Conservation (phyloP, 225 moss, liverwort and hornwort genomes). For the Pleurozium schreberi region DNA sequence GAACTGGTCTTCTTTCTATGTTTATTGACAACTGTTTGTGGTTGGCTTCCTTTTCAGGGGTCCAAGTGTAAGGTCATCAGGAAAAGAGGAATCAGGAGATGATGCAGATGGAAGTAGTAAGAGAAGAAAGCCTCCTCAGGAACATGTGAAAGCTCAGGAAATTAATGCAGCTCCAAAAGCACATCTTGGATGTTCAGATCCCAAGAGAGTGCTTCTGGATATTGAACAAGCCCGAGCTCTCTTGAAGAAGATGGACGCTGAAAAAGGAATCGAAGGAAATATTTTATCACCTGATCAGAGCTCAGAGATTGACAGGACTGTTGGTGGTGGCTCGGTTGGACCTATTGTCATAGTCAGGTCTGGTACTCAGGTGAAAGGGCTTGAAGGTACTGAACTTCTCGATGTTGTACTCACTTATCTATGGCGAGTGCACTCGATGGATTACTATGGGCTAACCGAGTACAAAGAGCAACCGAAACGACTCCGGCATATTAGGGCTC, state of each 20-base stretch:
- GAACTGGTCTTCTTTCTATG: background rate
- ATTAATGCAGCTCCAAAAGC: conserved; percentile 92
- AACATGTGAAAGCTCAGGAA: conserved; percentile 67
- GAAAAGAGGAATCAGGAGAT: conserved; percentile 74
- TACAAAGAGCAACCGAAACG: conserved; percentile 83
- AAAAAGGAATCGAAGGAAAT: conserved; percentile 87
- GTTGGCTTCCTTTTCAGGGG: conserved; percentile 41
- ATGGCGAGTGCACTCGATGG: conserved; percentile 91
- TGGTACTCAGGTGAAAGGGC: conserved; percentile 91
- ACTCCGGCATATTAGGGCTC: conserved; percentile 68
- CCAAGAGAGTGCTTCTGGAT: conserved; percentile 75
- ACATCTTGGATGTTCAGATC: conserved; percentile 62
- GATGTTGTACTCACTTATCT: conserved; percentile 90
- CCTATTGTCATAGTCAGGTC: conserved; percentile 93
- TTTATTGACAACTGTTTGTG: background rate
- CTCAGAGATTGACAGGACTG: conserved; percentile 58
- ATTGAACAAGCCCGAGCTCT: conserved; percentile 69
- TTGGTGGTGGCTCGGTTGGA: conserved; percentile 65
- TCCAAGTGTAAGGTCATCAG: conserved; percentile 58
- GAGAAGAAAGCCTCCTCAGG: conserved; percentile 60
- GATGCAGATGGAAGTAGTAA: conserved; percentile 63
- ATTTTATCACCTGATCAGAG: conserved; percentile 61
- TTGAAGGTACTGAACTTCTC: conserved; percentile 85
- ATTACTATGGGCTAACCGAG: conserved; percentile 86
- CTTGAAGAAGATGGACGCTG: conserved; percentile 81